Evolutionary conservation across 2,329 filamentous ascomycete species (phyloP), one percentile per base, ranked within the genome.

Genomic region (Colletotrichum melonis): DNA sequence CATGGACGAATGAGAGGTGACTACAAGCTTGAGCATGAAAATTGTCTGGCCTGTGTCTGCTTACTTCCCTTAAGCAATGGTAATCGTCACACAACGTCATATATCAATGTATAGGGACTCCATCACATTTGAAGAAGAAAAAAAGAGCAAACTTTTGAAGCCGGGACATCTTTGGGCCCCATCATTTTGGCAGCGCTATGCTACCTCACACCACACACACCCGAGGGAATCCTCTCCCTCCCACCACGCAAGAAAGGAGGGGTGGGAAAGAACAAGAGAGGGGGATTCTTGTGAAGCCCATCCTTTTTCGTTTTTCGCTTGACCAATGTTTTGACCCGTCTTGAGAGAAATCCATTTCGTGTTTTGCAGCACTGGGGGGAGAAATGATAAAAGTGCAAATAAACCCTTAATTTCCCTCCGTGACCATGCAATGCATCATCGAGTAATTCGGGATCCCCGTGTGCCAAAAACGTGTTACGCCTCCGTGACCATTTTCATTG

Each of bases 401-500:
- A 67, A 67, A 73, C 71, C 71, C 71, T 74, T 64, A 59, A 74
- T 72, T 73, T 74, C 72, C 71, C 72, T 74, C 72, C 72, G 63
- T 73, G 72, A 72, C 63, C 72, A 74, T 74, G 72, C 72, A 68
- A 74, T 73, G 72, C 72, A 74, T 72, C 69, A 69, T 74, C 72
- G 71, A 73, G 71, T 73, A 73, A 72, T 72, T 72, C 71, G 72
- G 72, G 69, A 72, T 60, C 69, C 72, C 71, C 71, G 52, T 73
- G 68, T 74, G 72, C 72, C 72, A 76, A 76, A 75, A 70, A 68
- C 73, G 71, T 73, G 67, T 73, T 74, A 74, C 72, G 72, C 72
- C 72, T 72, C 72, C 69, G 70, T 74, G 59, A 63, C 65, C 75
- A 74, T 73, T 69, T 73, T 73, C 71, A 62, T 73, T 71, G 66